phyloP scores from a whole-genome alignment of 1,284 basidiomycete genomes.

The Macrocybe sp. region DNA sequence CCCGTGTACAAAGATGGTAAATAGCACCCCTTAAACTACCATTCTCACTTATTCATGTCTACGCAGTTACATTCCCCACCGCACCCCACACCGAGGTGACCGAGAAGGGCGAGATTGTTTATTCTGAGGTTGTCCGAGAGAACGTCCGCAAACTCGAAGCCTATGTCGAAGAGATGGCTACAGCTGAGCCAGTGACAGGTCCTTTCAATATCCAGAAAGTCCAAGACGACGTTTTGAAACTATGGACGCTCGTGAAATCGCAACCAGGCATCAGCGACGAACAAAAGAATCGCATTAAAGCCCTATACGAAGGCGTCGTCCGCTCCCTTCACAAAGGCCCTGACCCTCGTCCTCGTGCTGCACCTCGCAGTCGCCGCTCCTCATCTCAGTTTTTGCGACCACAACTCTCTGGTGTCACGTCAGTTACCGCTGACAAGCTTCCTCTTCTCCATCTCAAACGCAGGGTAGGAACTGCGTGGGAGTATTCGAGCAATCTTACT shows the following conservation, averaged over 20 bases:
- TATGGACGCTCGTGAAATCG: slow-evolving; percentile 96
- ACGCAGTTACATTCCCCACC: slow-evolving; percentile 91
- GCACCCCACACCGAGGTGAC: slow-evolving; percentile 94
- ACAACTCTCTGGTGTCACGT: slow-evolving; percentile 70
- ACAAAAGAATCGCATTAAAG: slow-evolving; percentile 97
- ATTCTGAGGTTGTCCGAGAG: slow-evolving; percentile 91
- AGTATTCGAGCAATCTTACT: slow-evolving; percentile 95
- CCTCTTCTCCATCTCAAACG: slow-evolving; percentile 96
- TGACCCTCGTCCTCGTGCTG: slow-evolving; percentile 48
- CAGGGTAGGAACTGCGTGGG: slow-evolving; percentile 95
- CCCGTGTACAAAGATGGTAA: slow-evolving; percentile 91
- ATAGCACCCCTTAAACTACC: slow-evolving; percentile 20
- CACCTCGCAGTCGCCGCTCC: slow-evolving; percentile 72
- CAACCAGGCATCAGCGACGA: slow-evolving; percentile 96
- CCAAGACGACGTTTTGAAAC: slow-evolving; percentile 91
- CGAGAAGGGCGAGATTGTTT: slow-evolving; percentile 91
- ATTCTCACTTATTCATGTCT: slow-evolving; percentile 5
- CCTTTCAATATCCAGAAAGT: slow-evolving; percentile 94
- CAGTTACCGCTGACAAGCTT: slow-evolving; percentile 85
- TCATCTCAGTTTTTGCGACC: slow-evolving; percentile 95
- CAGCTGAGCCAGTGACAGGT: slow-evolving; percentile 80
- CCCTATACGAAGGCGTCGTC: slow-evolving; percentile 94
- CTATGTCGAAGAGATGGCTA: slow-evolving; percentile 98
- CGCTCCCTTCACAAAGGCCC: slow-evolving; percentile 69
- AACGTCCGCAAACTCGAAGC: slow-evolving; percentile 97